Evolutionary conservation across 202 grass and related monocot species (phyloP).

Genomic region (Zizania palustris): DNA sequence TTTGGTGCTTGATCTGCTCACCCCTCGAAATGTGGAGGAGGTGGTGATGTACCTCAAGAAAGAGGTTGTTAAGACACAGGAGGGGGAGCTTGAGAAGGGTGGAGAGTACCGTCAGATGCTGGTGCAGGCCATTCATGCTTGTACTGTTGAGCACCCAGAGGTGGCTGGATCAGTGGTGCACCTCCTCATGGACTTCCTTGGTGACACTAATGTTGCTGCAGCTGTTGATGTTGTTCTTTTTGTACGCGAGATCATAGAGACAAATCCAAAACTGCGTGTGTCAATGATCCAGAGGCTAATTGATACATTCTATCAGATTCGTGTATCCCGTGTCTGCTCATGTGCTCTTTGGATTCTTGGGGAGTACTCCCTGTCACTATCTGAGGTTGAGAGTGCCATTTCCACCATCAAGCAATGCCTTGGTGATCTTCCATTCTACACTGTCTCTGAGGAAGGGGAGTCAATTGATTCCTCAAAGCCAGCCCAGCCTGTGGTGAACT

Average conservation of each 20-base stretch:
- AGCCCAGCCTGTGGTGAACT: constrained; percentile 46
- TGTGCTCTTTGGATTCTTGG: constrained; percentile 83
- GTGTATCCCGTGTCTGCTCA: constrained; percentile 56
- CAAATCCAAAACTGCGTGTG: constrained; percentile 66
- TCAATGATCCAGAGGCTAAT: constrained; percentile 79
- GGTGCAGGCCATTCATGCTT: constrained; percentile 72
- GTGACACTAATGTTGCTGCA: constrained; percentile 64
- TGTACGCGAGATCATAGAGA: constrained; percentile 78
- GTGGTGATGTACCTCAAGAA: constrained; percentile 75
- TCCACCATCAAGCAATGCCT: constrained; percentile 66
- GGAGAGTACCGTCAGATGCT: constrained; percentile 86
- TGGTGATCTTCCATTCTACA: constrained; percentile 71
- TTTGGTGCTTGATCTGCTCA: constrained; percentile 71
- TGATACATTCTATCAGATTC: constrained; percentile 77
- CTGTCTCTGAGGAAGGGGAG: constrained; percentile 55
- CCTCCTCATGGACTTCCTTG: constrained; percentile 82
- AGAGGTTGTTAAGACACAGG: constrained; percentile 68
- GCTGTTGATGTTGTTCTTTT: constrained; percentile 69
- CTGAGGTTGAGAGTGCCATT: constrained; percentile 71
- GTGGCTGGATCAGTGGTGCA: constrained; percentile 76
- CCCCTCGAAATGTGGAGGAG: constrained; percentile 67
- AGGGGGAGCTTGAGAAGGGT: constrained; percentile 53
- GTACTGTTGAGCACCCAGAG: constrained; percentile 63
- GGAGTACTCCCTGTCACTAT: constrained; percentile 69
- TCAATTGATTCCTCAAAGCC: constrained; percentile 51